Evolutionary conservation across 306 rosid species (phyloP).

Genomic region (Calophaca sinica): DNA sequence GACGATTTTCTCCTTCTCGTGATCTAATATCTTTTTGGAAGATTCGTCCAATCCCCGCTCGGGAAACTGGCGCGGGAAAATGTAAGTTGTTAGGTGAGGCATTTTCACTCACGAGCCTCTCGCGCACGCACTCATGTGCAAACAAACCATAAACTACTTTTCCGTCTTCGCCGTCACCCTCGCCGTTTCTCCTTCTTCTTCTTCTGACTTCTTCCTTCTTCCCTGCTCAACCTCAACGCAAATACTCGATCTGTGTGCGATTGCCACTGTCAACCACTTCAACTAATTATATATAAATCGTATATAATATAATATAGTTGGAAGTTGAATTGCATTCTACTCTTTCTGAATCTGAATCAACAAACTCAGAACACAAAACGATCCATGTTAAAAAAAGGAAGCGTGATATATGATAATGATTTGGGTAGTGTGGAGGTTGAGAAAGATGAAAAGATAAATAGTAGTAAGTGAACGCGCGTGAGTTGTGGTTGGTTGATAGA

Average conservation of each 20-base stretch:
- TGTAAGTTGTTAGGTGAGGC: slow-evolving; percentile 97
- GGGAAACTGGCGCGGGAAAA: slow-evolving; percentile 93
- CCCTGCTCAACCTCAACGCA: not conserved
- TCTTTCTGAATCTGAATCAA: not conserved
- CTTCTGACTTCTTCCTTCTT: not conserved
- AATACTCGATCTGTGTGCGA: not conserved
- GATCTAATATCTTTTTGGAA: slow-evolving; percentile 64
- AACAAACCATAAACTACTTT: slow-evolving; percentile 15
- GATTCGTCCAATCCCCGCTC: slow-evolving; percentile 71
- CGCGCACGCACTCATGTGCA: slow-evolving; percentile 48
- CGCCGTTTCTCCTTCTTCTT: not conserved
- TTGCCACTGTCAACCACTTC: not conserved
- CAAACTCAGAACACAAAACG: not conserved
- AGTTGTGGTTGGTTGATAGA: too few species aligned
- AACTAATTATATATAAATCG: not conserved
- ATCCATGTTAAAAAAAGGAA: not conserved
- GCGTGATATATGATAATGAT: not conserved
- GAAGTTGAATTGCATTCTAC: not conserved
- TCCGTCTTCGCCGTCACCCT: slow-evolving; percentile 36
- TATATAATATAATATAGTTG: too few species aligned
- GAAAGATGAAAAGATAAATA: too few species aligned
- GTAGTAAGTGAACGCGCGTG: too few species aligned
- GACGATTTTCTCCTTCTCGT: slow-evolving; percentile 57
- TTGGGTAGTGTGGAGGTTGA: not conserved
- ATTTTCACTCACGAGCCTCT: slow-evolving; percentile 56